Conservation (phyloP, 768 basidiomycete genomes). For the Phlebiopsis flavidoalba region DNA sequence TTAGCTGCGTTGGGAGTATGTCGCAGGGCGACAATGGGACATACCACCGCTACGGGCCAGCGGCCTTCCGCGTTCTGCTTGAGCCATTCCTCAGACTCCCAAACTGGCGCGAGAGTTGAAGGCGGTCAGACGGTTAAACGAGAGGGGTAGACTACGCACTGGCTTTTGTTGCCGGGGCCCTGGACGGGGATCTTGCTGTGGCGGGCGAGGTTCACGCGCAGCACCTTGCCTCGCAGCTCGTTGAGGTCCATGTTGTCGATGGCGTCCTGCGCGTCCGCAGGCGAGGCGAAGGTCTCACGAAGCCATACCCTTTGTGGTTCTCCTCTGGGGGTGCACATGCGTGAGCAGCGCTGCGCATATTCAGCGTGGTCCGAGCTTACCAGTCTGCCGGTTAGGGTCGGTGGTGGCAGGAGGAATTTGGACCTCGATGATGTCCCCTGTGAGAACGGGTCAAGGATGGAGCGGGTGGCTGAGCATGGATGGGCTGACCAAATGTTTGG, state of each 20-base stretch:
- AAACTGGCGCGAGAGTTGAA: slow-evolving; percentile 47
- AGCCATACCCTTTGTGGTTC: slow-evolving; percentile 93
- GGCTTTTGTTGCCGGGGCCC: slow-evolving; percentile 63
- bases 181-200: slow-evolving; percentile 71
- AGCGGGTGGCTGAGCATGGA: background rate
- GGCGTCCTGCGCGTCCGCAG: slow-evolving; percentile 88
- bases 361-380: slow-evolving; percentile 29
- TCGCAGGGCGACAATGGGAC: slow-evolving; percentile 12
- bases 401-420: slow-evolving; percentile 77
- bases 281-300: slow-evolving; percentile 79
- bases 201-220: slow-evolving; percentile 82
- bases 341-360: slow-evolving; percentile 7
- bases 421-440: slow-evolving; percentile 92
- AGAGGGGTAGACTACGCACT: slow-evolving; percentile 38
- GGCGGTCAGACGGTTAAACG: background rate
- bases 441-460: background rate
- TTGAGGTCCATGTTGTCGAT: slow-evolving; percentile 99
- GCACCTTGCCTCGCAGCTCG: slow-evolving; percentile 69
- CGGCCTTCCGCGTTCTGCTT: slow-evolving; percentile 75
- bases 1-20: background rate
- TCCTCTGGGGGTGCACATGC: slow-evolving; percentile 36
- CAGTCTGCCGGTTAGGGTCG: slow-evolving; percentile 60
- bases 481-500: slow-evolving; percentile 73
- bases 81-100: slow-evolving; percentile 96
- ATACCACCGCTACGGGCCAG: slow-evolving; percentile 69